Evolutionary conservation across 495 filamentous ascomycete species (phyloP).

Genomic region (Penicillium malachiteum): DNA sequence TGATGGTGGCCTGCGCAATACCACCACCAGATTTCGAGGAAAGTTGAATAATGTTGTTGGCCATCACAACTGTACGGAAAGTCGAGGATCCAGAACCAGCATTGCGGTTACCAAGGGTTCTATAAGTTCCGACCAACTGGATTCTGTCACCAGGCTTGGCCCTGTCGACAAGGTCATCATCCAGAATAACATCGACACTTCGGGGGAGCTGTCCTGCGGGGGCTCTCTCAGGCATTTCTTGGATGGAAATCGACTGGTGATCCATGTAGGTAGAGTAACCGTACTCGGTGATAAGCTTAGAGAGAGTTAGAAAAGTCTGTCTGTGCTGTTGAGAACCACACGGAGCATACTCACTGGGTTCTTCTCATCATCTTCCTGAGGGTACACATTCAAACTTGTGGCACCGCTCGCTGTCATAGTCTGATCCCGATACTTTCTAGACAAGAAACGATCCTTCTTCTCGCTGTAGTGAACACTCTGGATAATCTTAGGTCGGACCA

Average conservation of each 20-base stretch:
- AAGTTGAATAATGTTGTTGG: constrained; percentile 92
- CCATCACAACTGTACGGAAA: constrained; percentile 89
- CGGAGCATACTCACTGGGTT: constrained; percentile 50
- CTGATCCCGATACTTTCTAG: constrained; percentile 87
- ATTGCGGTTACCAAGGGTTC: constrained; percentile 92
- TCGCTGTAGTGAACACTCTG: constrained; percentile 98
- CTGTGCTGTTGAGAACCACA: background rate
- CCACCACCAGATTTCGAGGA: constrained; percentile 96
- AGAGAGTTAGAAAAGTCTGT: constrained; percentile 11
- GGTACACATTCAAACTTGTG: constrained; percentile 86
- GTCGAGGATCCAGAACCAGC: constrained; percentile 80
- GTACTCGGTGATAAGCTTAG: constrained; percentile 86
- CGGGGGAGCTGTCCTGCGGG: constrained; percentile 94
- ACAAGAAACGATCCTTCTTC: constrained; percentile 75
- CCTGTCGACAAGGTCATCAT: constrained; percentile 93
- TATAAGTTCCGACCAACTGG: constrained; percentile 91
- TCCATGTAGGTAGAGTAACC: constrained; percentile 94
- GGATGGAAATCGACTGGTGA: constrained; percentile 96
- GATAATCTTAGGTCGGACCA: constrained; percentile 93
- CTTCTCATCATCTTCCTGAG: constrained; percentile 86
- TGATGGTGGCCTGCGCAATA: constrained; percentile 86
- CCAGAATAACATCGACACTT: constrained; percentile 95
- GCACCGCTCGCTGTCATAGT: constrained; percentile 91
- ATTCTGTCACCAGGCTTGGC: constrained; percentile 96
- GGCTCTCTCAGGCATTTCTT: constrained; percentile 98